Base-by-base conservation (phyloP, 2,329 filamentous ascomycete species). In the Huntiella abstrusa region DNA sequence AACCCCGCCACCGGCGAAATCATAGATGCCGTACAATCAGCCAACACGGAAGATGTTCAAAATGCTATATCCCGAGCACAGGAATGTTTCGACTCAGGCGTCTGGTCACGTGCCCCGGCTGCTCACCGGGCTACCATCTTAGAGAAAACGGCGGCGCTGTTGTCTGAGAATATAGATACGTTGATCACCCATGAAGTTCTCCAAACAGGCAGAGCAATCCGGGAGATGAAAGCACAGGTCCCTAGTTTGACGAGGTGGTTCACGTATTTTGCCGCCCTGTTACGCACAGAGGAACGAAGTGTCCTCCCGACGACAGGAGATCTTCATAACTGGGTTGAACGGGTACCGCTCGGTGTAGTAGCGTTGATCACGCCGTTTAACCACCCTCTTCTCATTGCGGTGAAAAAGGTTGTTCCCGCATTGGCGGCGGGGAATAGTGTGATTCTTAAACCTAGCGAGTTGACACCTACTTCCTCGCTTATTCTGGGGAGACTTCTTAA, bases 331-430 rank as follows among this genome's bases (percentile, higher is more conserved):
- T 76, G 1, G 75, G 72, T 77, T 2, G 70, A 64, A 63, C 62
- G 64, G 7, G 66, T 73, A 54, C 70, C 69, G 17, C 35, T 50
- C 33, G 69, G 69, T 8, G 68, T 73, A 2, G 65, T 64, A 0
- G 71, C 62, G 1, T 61, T 61, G 10, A 77, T 77, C 46, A 71
- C 74, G 43, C 72, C 72, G 0, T 77, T 71, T 68, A 75, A 75
- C 50, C 63, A 62, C 0, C 64, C 70, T 0, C 52, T 72, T 2
- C 46, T 64, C 1, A 65, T 68, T 49, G 61, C 69, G 28, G 60
- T 57, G 0, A 56, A 58, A 49, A 75, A 75, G 55, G 51, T 65
- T 28, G 69, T 64, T 1, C 66, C 69, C 0, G 68, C 68, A 0
- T 54, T 74, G 17, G 64, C 62, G 2, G 59, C 64, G 0, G 68